Percentiles rank a stretch among this genome's conserved stretches.
These are phyloP conservation scores for Sparassis latifolia DNA, from an alignment of 1,284 basidiomycete species.

Conservation along the genomic window DNA sequence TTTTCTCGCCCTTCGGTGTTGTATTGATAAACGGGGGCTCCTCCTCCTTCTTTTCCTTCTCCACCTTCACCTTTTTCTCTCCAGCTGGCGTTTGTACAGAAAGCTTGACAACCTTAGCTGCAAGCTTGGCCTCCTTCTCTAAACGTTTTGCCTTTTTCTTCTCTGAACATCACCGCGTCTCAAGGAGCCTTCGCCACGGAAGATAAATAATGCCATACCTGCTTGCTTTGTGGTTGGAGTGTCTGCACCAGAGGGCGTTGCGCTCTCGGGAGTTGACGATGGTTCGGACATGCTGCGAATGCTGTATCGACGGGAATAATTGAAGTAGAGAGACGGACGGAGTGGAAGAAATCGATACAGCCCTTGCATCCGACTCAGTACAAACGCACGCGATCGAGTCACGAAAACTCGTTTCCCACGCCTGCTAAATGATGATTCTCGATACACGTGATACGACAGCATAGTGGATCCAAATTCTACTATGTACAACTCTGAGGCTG, in stretches of 20 bases:
- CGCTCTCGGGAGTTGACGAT: not conserved
- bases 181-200: not conserved
- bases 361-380: constrained; percentile 18
- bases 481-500: too few species aligned
- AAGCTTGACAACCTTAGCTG: constrained; percentile 66
- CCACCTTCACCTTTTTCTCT: constrained; percentile 70
- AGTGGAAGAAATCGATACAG: constrained; percentile 21
- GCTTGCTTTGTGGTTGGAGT: constrained; percentile 7
- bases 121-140: constrained; percentile 75
- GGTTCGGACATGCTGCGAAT: constrained; percentile 4
- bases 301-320: not conserved
- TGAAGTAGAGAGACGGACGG: constrained; percentile 2
- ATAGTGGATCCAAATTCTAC: too few species aligned
- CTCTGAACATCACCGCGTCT: constrained; percentile 3
- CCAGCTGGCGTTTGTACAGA: constrained; percentile 33
- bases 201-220: constrained; percentile 2
- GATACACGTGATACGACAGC: not conserved
- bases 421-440: not conserved
- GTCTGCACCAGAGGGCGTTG: not conserved
- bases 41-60: constrained; percentile 70
- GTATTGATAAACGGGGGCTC: constrained; percentile 77
- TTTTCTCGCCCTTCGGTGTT: constrained; percentile 86
- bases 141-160: constrained; percentile 52
- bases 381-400: constrained; percentile 12
- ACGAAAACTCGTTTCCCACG: constrained; percentile 9